Base-by-base conservation (phyloP, 2,329 filamentous ascomycete genomes). In the Chrysosporium queenslandicum region DNA sequence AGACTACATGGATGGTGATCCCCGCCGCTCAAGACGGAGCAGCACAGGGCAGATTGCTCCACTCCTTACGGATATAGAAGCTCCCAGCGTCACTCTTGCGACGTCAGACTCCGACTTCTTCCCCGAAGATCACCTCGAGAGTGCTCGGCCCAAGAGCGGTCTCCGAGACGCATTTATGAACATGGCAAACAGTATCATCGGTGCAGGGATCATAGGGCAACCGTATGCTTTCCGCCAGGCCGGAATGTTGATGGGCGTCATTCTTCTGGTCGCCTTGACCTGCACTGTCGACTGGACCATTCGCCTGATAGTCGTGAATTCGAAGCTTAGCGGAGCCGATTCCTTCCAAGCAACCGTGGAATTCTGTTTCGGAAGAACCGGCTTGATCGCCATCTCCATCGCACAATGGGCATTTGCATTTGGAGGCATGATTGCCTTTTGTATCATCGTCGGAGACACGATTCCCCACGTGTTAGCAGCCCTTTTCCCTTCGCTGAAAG, bases 391-490 rank as follows among this genome's bases (percentile, higher is more conserved):
- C 54, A 96, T 98, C 49, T 84, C 81, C 4, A 63, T 97, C 56
- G 92, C 92, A 46, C 92, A 98, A 73, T 98, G 91, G 91, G 85
- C 88, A 25, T 98, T 98, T 76, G 92, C 92, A 2, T 98, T 97
- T 74, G 92, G 92, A 53, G 92, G 92, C 58, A 98, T 98, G 92
- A 82, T 98, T 52, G 92, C 92, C 12, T 98, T 97, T 68, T 92
- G 90, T 59, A 89, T 98, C 63, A 96, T 98, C 63, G 86, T 98
- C 8, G 92, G 92, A 55, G 92, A 98, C 68, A 90, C 87, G 0
- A 96, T 98, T 64, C 92, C 92, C 2, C 87, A 90, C 66, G 92
- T 98, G 45, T 68, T 97, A 62, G 72, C 77, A 45, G 87, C 90
- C 3, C 69, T 96, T 4, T 95, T 91, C 73, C 90, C 92, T 0